Base-by-base conservation (phyloP, 169 alveolate genomes). In the Plasmodium knowlesi region DNA sequence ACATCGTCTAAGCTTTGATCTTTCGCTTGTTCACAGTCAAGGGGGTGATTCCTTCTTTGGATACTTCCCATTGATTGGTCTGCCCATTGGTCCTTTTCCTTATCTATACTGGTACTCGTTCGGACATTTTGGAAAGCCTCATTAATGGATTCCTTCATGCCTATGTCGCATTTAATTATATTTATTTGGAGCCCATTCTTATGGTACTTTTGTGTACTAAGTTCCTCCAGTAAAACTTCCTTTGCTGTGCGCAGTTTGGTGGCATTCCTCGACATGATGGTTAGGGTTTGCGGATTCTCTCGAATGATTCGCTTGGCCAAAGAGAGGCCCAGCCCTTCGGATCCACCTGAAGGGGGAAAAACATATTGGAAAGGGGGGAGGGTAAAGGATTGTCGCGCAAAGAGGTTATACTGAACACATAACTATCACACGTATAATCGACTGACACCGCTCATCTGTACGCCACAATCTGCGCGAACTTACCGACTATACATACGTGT, bases 401-500 rank as follows among this genome's bases (percentile, higher is more conserved):
- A 9, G 61, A 6, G 61, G 25, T 8, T 22, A 30, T 28, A 12
- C 57, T 37, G 70, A 4, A 16, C 70, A 81, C n/a, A 6, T 6
- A 46, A 37, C 28, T 34, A 3, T 81, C 39, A 32, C 39, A 32
- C 43, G 43, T 37, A 37, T 3, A 41, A 5, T 41, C 53, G n/a
- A n/a, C n/a, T n/a, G n/a, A n/a, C n/a, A n/a, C n/a, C n/a, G n/a
- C n/a, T n/a, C n/a, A n/a, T n/a, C n/a, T n/a, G n/a, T n/a, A 43
- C 3, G 54, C 54, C 54, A 10, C 54, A 16, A 2, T 43, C 61
- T 22, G 25, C 61, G 61, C 22, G 22, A 50, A 16, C 61, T 50
- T 50, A 88, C 94, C 94, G 50, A 88, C 71, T 16, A 88, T 88
- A n/a, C 86, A 88, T 14, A 88, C 89, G 82, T 88, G 94, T 34